Base-by-base conservation (phyloP, 1,284 basidiomycete species). In the Melampsora abietis-canadensis region DNA sequence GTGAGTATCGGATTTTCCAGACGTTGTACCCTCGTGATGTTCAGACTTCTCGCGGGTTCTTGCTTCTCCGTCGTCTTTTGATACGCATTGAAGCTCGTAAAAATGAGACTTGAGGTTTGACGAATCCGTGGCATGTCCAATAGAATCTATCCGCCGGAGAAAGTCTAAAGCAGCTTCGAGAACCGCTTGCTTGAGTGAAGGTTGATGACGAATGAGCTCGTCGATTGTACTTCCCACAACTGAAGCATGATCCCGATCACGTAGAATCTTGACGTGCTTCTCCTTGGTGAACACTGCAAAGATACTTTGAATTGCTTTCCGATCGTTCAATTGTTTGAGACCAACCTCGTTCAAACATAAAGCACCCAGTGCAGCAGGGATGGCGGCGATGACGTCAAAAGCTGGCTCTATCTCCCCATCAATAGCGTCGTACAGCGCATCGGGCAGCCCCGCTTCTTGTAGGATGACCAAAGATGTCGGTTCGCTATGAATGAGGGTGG, bases 401-500 rank as follows among this genome's bases (percentile, higher is more conserved):
- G 91, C 88, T 17, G 91, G 88, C 77, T 97, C 94, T 65, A 97
- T 86, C 17, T 90, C 90, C 48, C 85, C 84, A 82, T 95, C 92
- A 69, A 98, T 87, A 5, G 90, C 87, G 74, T 87, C 86, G 82
- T 94, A 96, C 78, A 99, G 92, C 0, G 89, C 87, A 80, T 95
- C 92, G 0, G 96, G 96, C 2, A 99, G 83, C 31, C 90, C 88
- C 64, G 89, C 87, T 82, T 99, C 96, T 82, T 99, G 96, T 48
- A 99, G 89, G 67, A 94, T 90, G 0, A 88, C 84, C 73, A 99
- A 85, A 15, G 92, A 96, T 0, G 95, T 98, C 12, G 96, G 96
- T 83, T 99, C 96, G 80, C 98, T 99, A 85, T 99, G 95, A 19
- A 98, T 90, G 82, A 99, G 98, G 0, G 94, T 94, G 5, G 95